Evolutionary conservation across 2,329 filamentous ascomycete species (phyloP), one percentile per base, ranked within the genome.

Genomic region (Trichoderma lentiforme): DNA sequence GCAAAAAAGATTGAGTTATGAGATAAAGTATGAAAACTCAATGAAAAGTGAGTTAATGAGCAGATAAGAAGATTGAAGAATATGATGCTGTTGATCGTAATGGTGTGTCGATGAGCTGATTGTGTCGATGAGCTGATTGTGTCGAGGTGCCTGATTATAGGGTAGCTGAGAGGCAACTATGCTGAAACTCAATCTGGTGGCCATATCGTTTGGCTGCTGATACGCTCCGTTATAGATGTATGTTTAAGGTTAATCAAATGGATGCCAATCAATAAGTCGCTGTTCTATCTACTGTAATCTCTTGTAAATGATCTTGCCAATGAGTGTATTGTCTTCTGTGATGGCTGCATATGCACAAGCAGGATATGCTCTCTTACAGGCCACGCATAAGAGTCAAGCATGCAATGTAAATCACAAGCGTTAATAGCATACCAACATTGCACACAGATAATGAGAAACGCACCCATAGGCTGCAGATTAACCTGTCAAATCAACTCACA

Each of bases 361-460:
- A 24, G n/a, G 43, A 51, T 21, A 5, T 8, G 8, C 3, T 51
- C n/a, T 9, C 43, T 51, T 47, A 47, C 43, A 12, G 21, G 21
- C 21, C 21, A 21, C 21, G 21, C 21, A 21, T 21, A 21, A 21
- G 21, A 21, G 21, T 21, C 21, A 21, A 24, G 43, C n/a, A 51
- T 21, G 43, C 9, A 51, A 11, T 11, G n/a, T 21, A 21, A 12
- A 21, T 12, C n/a, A 21, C n/a, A 21, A 14, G 9, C 0, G 2
- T 6, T 14, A 1, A 5, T 2, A 51, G 2, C n/a, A 3, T 21
- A 21, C 1, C 0, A 21, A 2, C n/a, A 1, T n/a, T 51, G n/a
- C 43, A 24, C 9, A 0, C 4, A 21, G n/a, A 14, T 6, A n/a
- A 24, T 12, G 43, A 51, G 43, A 47, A 15, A 11, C 43, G 18